A percentile compares a stretch with the other conserved stretches of the same genome.
Evolutionary conservation across 225 moss, liverwort and hornwort genomes (phyloP).

Genomic region (Straminergon stramineum): DNA sequence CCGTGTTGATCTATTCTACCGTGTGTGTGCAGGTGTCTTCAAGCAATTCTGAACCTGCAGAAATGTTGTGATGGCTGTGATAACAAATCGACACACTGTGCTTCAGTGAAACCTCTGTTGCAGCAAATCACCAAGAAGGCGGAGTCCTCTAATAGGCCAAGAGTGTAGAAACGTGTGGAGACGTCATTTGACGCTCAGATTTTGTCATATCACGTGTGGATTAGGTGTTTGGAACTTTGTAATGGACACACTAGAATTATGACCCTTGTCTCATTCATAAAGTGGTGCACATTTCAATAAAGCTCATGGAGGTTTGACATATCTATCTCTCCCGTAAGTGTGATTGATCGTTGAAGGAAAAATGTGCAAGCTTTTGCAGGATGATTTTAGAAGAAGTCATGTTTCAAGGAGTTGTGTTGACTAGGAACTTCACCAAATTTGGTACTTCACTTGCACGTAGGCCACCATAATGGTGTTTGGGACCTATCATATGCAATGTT

Average conservation of each 20-base stretch:
- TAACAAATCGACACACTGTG: conserved; percentile 49
- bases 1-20: background rate
- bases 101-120: conserved; percentile 51
- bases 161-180: conserved; percentile 2
- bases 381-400: background rate
- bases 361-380: background rate
- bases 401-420: background rate
- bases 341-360: background rate
- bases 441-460: background rate
- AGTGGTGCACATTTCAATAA: background rate
- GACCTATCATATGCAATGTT: background rate
- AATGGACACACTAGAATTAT: background rate
- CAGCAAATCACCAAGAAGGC: conserved; percentile 45
- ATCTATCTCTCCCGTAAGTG: background rate
- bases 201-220: background rate
- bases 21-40: conserved; percentile 33
- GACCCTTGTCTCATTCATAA: background rate
- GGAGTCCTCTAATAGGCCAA: background rate
- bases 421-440: background rate
- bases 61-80: conserved; percentile 44
- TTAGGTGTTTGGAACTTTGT: background rate
- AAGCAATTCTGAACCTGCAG: conserved; percentile 42
- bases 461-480: background rate
- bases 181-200: background rate
- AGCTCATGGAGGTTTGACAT: background rate